These are phyloP conservation scores for Pyrenophora seminiperda DNA, from an alignment of 2,329 filamentous ascomycete species.

Conservation along the genomic window DNA sequence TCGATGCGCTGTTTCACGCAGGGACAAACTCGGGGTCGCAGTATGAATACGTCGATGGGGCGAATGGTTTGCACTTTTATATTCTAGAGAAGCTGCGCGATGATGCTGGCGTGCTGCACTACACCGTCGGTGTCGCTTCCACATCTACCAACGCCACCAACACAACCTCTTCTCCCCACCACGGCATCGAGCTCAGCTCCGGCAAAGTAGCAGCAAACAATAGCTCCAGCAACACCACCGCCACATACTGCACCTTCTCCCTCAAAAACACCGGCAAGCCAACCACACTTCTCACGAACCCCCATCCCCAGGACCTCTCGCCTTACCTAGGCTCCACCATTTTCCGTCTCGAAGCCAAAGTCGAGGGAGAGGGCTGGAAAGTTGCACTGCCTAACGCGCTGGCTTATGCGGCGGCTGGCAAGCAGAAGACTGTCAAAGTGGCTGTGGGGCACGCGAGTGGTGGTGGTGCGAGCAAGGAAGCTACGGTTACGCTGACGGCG, in stretches of 20 bases:
- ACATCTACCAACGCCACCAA: constrained; percentile 46
- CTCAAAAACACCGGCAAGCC: constrained; percentile 54
- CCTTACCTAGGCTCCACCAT: constrained; percentile 54
- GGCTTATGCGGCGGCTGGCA: constrained; percentile 52
- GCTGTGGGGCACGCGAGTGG: constrained; percentile 50
- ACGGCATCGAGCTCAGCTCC: constrained; percentile 47
- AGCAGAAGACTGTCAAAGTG: constrained; percentile 48
- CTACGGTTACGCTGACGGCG: constrained; percentile 52
- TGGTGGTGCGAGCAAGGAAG: constrained; percentile 37
- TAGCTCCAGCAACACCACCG: constrained; percentile 25
- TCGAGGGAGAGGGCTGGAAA: constrained; percentile 55
- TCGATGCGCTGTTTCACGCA: constrained; percentile 61
- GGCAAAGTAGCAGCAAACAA: constrained; percentile 21
- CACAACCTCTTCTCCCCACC: constrained; percentile 40
- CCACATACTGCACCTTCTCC: constrained; percentile 54
- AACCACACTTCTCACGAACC: constrained; percentile 13
- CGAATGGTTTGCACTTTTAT: constrained; percentile 59
- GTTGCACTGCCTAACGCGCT: constrained; percentile 50
- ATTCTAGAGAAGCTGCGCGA: constrained; percentile 54
- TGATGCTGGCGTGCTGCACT: constrained; percentile 53
- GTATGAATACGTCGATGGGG: constrained; percentile 56
- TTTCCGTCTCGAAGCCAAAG: constrained; percentile 53
- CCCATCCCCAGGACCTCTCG: constrained; percentile 46
- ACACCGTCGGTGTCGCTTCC: constrained; percentile 56
- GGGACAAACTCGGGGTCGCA: constrained; percentile 58